Evolutionary conservation across 1,284 basidiomycete species (phyloP).

Genomic region (Ganoderma leucocontextum): DNA sequence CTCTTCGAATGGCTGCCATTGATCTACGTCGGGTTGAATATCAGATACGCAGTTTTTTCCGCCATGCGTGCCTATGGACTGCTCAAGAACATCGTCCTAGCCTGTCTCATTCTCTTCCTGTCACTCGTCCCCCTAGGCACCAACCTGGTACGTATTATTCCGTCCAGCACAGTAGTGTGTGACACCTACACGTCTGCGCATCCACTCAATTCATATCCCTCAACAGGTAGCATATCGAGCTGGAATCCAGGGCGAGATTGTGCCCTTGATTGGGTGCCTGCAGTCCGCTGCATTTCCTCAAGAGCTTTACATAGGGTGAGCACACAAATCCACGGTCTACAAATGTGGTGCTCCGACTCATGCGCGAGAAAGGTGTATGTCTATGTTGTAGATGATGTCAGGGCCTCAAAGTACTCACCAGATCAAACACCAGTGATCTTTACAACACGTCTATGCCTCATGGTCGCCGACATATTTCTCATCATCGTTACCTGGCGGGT

Average conservation of each 20-base stretch:
- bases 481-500: background rate
- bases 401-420: background rate
- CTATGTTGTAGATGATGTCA: background rate
- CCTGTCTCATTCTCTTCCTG: background rate
- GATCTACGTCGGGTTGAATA: too few species aligned
- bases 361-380: background rate
- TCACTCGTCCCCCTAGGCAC: background rate
- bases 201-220: too few species aligned
- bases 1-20: background rate
- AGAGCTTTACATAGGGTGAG: too few species aligned
- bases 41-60: background rate
- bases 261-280: background rate
- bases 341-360: background rate
- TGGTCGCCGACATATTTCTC: background rate
- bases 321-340: too few species aligned
- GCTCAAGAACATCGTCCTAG: background rate
- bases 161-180: too few species aligned
- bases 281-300: background rate
- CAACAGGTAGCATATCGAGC: background rate
- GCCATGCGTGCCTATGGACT: background rate
- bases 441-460: background rate
- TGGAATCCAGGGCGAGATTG: background rate
- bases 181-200: too few species aligned
- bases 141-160: background rate
- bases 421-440: background rate